phyloP scores from a whole-genome alignment of 768 basidiomycete species.

The Leucosporidium creatinivorum region DNA sequence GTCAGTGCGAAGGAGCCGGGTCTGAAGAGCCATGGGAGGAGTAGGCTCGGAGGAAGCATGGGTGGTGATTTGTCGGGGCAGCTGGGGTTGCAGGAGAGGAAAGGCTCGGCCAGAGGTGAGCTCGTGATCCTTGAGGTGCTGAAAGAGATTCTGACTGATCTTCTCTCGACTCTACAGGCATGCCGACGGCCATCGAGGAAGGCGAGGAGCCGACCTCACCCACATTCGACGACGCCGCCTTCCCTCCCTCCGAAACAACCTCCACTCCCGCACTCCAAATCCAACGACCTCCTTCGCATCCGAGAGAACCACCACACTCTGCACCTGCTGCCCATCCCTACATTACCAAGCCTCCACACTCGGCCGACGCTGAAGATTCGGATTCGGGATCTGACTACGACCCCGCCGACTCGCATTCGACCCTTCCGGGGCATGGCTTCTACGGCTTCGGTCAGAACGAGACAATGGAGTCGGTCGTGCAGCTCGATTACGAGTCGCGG shows the following conservation, averaged over 20 bases:
- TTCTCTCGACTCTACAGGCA: too few species aligned
- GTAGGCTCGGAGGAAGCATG: conserved; percentile 19
- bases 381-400: conserved; percentile 16
- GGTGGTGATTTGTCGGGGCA: not conserved
- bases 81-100: too few species aligned
- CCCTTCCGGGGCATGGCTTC: conserved; percentile 9
- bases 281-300: too few species aligned
- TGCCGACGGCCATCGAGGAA: too few species aligned
- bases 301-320: not conserved
- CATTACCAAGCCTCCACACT: conserved; percentile 12
- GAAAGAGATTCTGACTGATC: too few species aligned
- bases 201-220: too few species aligned
- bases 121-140: too few species aligned
- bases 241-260: too few species aligned
- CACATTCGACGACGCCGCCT: too few species aligned
- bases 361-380: conserved; percentile 21
- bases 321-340: not conserved
- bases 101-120: too few species aligned
- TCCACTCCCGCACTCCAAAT: too few species aligned
- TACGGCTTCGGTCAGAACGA: conserved; percentile 32
- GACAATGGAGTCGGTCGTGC: conserved; percentile 36
- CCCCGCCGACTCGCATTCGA: not conserved
- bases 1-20: not conserved
- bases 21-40: conserved; percentile 6
- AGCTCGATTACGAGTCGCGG: not conserved